Base-by-base conservation (phyloP, 768 basidiomycete genomes). In the Leccinum fibrillosum region DNA sequence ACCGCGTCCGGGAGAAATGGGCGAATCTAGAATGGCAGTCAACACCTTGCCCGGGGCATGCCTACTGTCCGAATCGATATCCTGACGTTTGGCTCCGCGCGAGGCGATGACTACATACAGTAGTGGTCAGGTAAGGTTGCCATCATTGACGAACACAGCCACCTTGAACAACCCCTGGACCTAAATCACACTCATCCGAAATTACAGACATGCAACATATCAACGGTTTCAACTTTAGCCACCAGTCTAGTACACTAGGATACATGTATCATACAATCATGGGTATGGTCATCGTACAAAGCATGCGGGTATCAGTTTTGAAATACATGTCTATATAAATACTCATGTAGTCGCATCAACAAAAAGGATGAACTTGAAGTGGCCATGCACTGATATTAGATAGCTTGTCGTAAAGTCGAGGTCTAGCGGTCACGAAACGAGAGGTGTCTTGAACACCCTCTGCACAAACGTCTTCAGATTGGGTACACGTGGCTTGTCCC, bases 371-470 rank as follows among this genome's bases (percentile, higher is more conserved):
- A 1, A 30, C 30, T 30, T 30, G 30, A 19, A 25, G 19, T 26
- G 25, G 19, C n/a, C 39, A 15, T 35, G 28, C 23, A 15, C 28
- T 23, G 30, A 15, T 15, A 25, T 10, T 42, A 11, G 10, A 45
- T n/a, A 21, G 44, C 26, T 28, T 34, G 21, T 15, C 9, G 5
- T 19, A 30, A 23, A 2, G 25, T 51, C 23, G 39, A 28, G 10
- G 12, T 15, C 8, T 21, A 19, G 39, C 19, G 34, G 17, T 65
- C 62, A 72, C 13, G 67, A 69, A 25, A 52, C 67, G 10, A 74
- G 53, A 15, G 72, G 71, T 9, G 69, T 72, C 63, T 74, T 72
- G 50, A 72, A 72, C 12, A 72, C 59, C 26, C 51, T 66, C 48
- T 55, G 66, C 26, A 74, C 55, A 44, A 72, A 63, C 39, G 67